Evolutionary conservation across 352 stramenopile genomes (phyloP).

Genomic region (Saprolegnia diclina): DNA sequence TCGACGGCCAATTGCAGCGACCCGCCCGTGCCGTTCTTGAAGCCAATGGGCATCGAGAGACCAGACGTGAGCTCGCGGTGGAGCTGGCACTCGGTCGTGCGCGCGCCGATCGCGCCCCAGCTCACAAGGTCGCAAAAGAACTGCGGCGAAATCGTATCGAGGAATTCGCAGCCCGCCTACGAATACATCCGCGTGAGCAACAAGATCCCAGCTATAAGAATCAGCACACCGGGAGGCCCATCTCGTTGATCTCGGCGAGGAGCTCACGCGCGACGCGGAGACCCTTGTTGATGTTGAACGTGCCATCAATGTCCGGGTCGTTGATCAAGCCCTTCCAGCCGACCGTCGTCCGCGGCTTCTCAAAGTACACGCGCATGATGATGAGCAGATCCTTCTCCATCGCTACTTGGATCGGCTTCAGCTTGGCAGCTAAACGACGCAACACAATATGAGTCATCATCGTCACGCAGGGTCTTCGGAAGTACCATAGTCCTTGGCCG

Average conservation of each 20-base stretch:
- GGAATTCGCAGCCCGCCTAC: slow-evolving; percentile 75
- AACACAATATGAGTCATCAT: neutral
- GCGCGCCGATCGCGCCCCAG: slow-evolving; percentile 87
- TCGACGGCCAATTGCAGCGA: slow-evolving; percentile 83
- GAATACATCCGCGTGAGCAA: neutral
- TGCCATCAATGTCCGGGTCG: slow-evolving; percentile 83
- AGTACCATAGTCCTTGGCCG: slow-evolving; percentile 78
- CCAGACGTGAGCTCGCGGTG: slow-evolving; percentile 86
- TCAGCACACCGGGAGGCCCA: slow-evolving; percentile 51
- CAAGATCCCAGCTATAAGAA: neutral
- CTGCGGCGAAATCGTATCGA: slow-evolving; percentile 88
- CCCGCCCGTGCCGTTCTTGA: slow-evolving; percentile 88
- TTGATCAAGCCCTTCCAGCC: slow-evolving; percentile 90
- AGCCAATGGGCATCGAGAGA: slow-evolving; percentile 87
- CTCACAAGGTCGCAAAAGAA: slow-evolving; percentile 87
- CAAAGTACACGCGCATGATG: slow-evolving; percentile 89
- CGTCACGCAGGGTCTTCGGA: neutral
- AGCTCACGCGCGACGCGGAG: slow-evolving; percentile 76
- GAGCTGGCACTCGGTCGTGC: slow-evolving; percentile 86
- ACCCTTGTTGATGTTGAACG: slow-evolving; percentile 91
- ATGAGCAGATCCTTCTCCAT: slow-evolving; percentile 80
- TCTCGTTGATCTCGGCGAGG: slow-evolving; percentile 79
- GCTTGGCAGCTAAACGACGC: slow-evolving; percentile 37
- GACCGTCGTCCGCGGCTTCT: slow-evolving; percentile 86
- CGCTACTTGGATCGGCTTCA: slow-evolving; percentile 63